phyloP scores from a whole-genome alignment of 768 basidiomycete species.

The Suillus weaverae region DNA sequence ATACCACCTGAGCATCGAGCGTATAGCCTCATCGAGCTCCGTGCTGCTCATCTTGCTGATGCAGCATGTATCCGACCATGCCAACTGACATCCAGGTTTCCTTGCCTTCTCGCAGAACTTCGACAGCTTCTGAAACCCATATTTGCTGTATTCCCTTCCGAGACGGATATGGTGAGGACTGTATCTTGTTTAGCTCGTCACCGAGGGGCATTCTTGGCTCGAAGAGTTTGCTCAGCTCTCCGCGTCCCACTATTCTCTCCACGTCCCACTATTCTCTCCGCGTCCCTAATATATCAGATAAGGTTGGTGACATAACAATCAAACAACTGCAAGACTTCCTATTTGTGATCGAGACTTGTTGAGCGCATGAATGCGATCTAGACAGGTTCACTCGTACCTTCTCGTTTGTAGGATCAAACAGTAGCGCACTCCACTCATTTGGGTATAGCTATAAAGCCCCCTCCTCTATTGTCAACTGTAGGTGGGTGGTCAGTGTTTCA shows the following conservation, averaged over 20 bases:
- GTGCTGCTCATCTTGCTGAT: slow-evolving; percentile 14
- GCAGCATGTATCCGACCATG: slow-evolving; percentile 16
- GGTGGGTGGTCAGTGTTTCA: not conserved
- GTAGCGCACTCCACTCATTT: not conserved
- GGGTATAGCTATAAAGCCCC: not conserved
- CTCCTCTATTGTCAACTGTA: not conserved
- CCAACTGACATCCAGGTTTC: not conserved
- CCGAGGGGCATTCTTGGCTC: not conserved
- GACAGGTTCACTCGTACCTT: not conserved
- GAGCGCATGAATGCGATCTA: not conserved
- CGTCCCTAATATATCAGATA: not conserved
- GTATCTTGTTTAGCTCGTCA: not conserved
- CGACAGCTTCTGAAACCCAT: slow-evolving; percentile 1
- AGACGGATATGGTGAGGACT: slow-evolving; percentile 8
- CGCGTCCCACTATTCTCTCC: not conserved
- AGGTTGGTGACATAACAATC: not conserved
- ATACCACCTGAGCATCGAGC: slow-evolving; percentile 19
- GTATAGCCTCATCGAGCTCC: slow-evolving; percentile 16
- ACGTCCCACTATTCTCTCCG: not conserved
- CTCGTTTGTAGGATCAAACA: not conserved
- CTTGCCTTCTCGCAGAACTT: slow-evolving; percentile 6
- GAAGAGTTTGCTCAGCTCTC: not conserved
- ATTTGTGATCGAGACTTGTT: not conserved
- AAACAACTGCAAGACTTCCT: not conserved
- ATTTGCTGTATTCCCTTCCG: slow-evolving; percentile 3